A percentile compares a stretch with the other conserved stretches of the same genome.
These are phyloP conservation scores for Cruciata laevipes DNA, from an alignment of 257 asterid species.

Conservation along the genomic window DNA sequence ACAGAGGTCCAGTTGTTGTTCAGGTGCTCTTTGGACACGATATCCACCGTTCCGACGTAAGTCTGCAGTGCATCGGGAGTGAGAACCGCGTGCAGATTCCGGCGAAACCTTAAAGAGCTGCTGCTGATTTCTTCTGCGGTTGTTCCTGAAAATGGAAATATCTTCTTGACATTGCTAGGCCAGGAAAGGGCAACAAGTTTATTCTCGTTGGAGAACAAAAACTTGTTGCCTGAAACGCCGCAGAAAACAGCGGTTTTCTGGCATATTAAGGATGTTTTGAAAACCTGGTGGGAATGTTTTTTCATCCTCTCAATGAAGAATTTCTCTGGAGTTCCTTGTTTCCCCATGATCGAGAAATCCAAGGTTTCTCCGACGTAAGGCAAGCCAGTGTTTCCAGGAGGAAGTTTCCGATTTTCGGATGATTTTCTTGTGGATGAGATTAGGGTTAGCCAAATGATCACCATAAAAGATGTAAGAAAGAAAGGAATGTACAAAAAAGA, in stretches of 20 bases:
- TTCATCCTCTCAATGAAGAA: conserved; percentile 2
- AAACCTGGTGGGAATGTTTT: not conserved
- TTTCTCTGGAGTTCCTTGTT: not conserved
- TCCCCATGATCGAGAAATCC: not conserved
- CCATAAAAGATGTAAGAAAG: not conserved
- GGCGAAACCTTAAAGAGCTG: not conserved
- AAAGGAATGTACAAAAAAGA: not conserved
- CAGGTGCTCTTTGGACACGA: not conserved
- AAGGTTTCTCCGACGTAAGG: conserved; percentile 4
- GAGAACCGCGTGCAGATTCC: not conserved
- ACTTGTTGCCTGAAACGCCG: not conserved
- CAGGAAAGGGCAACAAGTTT: conserved; percentile 1
- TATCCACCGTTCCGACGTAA: not conserved
- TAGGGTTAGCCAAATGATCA: not conserved
- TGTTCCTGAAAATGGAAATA: not conserved
- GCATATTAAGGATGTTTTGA: not conserved
- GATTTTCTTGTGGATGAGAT: not conserved
- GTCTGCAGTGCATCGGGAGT: not conserved
- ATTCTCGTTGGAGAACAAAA: not conserved
- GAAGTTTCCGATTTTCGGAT: not conserved
- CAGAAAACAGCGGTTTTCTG: conserved; percentile 4
- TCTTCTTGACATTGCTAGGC: conserved; percentile 1
- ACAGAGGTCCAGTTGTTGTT: not conserved
- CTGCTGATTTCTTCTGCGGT: not conserved
- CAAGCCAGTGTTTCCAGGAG: conserved; percentile 4